Base-by-base conservation (phyloP, 1,139 yeast genomes). In the Yamadazyma songkhlaensis region DNA sequence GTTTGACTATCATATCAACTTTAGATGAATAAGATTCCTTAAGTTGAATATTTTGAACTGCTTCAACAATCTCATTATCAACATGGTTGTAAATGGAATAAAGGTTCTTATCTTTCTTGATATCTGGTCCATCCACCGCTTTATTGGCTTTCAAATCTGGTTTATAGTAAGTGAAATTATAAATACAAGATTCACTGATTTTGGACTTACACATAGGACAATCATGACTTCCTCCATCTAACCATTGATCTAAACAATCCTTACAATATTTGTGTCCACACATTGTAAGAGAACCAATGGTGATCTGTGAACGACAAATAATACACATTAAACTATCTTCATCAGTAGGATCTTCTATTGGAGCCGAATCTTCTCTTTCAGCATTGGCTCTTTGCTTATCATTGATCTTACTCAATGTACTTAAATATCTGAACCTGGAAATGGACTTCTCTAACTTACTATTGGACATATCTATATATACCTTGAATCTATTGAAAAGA, bases 181-280 rank as follows among this genome's bases (percentile, higher is more conserved):
- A 84, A 7, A 84, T 66, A 13, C 81, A 78, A 4, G 64, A 60
- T 12, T 52, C 45, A 11, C 58, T 57, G 25, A 83, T 60, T 1
- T 43, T 44, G 1, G 72, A 55, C 44, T 87, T 86, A 59, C 97
- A 90, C 52, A 88, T 68, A 0, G 97, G 97, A 57, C 97, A 90
- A 1, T 65, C 57, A 10, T 35, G 39, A 29, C 72, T 72, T 14
- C 66, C 66, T 10, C 61, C 64, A 39, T 52, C 54, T 40, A 84
- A 56, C 97, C 98, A 92, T 40, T 74, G 80, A 11, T 62, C 70
- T 27, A 89, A 65, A 57, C 97, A 90, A 2, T 76, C 83, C 41
- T 77, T 75, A 55, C 97, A 90, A 54, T 84, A 90, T 49, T 81
- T 82, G 59, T 90, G 97, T 0, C 97, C 97, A 69, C 97, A 90